Base-by-base conservation (phyloP, 2,329 filamentous ascomycete species). In the Microcera coccophila region DNA sequence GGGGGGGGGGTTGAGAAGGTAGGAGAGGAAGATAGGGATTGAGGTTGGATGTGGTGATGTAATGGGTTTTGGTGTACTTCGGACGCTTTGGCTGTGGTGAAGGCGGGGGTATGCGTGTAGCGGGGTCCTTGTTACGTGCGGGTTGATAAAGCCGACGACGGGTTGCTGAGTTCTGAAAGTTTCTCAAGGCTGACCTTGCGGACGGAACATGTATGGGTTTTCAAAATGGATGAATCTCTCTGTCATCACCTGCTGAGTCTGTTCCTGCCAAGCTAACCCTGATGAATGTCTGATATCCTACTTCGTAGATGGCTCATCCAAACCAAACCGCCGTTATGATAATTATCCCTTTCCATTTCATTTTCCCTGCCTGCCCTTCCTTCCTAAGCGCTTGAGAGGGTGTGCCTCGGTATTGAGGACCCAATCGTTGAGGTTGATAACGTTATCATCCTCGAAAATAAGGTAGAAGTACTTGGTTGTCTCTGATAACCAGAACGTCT, bases 401-500 rank as follows among this genome's bases (percentile, higher is more conserved):
- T 79, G 76, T 17, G 75, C 76, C 57, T 79, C 76, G 4, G 76
- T 79, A 59, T 79, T 79, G 36, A 83, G 65, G 40, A 88, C 82
- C 69, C 77, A 88, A 7, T 87, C 76, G 61, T 90, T 85, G 56
- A 90, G 64, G 62, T 75, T 84, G 21, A 87, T 69, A 17, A 81
- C 59, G 11, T 74, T 69, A 3, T 81, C 76, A 41, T 85, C 77
- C 36, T 78, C 79, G 52, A 87, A 90, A 15, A 87, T 75, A 43
- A 89, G 65, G 54, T 84, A 90, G 47, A 88, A 88, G 56, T 89
- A 89, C 65, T 89, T 90, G 52, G 87, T 64, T 31, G 84, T 90
- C 70, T 90, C 85, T 3, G 81, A 81, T 54, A 86, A 70, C 82
- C 85, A 90, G 59, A 87, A 88, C 41, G 73, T 75, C 70, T 73